Percentiles rank a stretch among this genome's conserved stretches.
Evolutionary conservation across 2,329 filamentous ascomycete genomes (phyloP).

Genomic region (Coniella vitis): DNA sequence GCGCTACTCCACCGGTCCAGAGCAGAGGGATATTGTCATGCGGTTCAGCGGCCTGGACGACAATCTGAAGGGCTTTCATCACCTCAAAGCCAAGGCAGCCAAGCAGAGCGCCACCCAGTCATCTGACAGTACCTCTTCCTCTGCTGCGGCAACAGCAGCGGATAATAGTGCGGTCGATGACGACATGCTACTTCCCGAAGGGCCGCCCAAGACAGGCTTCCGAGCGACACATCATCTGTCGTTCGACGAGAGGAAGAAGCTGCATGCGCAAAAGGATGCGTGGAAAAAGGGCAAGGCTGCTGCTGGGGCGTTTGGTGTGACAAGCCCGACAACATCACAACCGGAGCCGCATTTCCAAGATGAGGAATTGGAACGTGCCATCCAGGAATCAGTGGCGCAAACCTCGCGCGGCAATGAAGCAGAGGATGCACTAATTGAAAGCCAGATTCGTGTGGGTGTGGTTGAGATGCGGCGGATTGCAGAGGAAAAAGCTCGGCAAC

Average conservation of each 20-base stretch:
- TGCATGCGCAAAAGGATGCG: constrained; percentile 40
- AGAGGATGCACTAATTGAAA: constrained; percentile 66
- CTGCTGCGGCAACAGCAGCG: constrained; percentile 10
- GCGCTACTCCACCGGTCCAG: constrained; percentile 43
- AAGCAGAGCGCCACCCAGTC: constrained; percentile 28
- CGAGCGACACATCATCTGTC: constrained; percentile 40
- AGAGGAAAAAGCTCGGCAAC: constrained; percentile 15
- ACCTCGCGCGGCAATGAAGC: constrained; percentile 62
- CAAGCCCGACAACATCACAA: not conserved
- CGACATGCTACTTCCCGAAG: not conserved
- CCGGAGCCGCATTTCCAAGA: constrained; percentile 29
- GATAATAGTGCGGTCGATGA: constrained; percentile 7
- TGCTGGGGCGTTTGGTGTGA: constrained; percentile 18
- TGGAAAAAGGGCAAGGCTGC: constrained; percentile 31
- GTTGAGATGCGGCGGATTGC: constrained; percentile 38
- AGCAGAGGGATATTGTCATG: constrained; percentile 56
- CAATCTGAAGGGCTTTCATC: constrained; percentile 54
- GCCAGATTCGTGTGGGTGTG: constrained; percentile 67
- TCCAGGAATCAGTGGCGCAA: constrained; percentile 59
- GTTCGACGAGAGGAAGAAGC: constrained; percentile 44
- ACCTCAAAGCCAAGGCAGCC: constrained; percentile 39
- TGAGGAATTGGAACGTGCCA: constrained; percentile 64
- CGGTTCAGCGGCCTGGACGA: constrained; percentile 57
- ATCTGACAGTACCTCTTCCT: too few relatives aligned
- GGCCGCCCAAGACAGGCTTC: constrained; percentile 38